Base-by-base conservation (phyloP, 805 yeast species). In the Candida argentea region DNA sequence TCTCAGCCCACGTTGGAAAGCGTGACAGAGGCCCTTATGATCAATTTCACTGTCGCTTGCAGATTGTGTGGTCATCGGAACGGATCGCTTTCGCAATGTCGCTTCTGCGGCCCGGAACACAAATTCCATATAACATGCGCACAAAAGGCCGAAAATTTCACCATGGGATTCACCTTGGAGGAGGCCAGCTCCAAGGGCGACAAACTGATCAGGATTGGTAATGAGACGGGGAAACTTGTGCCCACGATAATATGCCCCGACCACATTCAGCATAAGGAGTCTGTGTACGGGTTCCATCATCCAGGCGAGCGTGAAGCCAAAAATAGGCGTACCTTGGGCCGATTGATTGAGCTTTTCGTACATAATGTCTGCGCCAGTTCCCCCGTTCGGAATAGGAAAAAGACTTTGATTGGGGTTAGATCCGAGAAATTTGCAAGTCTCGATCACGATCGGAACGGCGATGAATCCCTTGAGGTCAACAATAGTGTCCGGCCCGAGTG, bases 111-210 rank as follows among this genome's bases (percentile, higher is more conserved):
- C 3, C 46, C 41, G 26, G 24, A 26, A n/a, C 19, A 27, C 3
- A 30, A 33, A 13, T 50, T 33, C 33, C 83, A 76, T 48, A 57
- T 69, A 1, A 76, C 76, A 0, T 79, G 85, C 57, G 76, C 76
- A 9, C 70, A 67, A 32, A 67, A 65, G 30, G 44, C 58, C 5
- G 45, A 56, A 0, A 57, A 57, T n/a, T 61, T 55, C 38, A 48
- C 50, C 31, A 35, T 75, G 26, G 89, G 87, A 2, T 78, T 81
- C 40, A 58, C 55, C 25, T 37, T 73, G 4, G 46, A 42, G 19
- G 40, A 28, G 6, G 36, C 29, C 1, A 41, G 42, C 16, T 60
- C 51, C 22, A 26, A 26, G 16, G 29, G 20, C n/a, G 12, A 11
- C 14, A 49, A 27, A 37, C 29, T 24, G 4, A 39, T 48, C 6